A percentile compares a stretch with the other conserved stretches of the same genome.
These are phyloP conservation scores for Colletotrichum higginsianum DNA, from an alignment of 2,329 filamentous ascomycete species.

Conservation along the genomic window DNA sequence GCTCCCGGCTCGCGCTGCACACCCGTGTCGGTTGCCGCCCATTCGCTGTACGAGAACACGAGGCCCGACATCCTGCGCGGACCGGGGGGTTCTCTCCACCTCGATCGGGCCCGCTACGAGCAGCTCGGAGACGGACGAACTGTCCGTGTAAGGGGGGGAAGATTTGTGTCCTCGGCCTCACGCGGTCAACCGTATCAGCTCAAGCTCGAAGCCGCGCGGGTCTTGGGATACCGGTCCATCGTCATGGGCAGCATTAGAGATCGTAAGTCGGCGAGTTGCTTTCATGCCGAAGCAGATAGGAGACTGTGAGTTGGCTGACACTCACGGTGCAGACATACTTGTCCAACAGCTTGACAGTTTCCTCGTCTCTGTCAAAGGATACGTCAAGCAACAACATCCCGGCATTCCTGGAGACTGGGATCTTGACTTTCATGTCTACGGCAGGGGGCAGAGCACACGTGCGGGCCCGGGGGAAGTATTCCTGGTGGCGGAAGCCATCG, in stretches of 20 bases:
- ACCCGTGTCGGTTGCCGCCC: conserved; percentile 64
- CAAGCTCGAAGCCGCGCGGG: conserved; percentile 63
- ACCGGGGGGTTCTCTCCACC: conserved; percentile 63
- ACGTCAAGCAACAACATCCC: conserved; percentile 42
- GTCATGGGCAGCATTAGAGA: conserved; percentile 57
- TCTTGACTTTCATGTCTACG: conserved; percentile 60
- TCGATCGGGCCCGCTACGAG: conserved; percentile 58
- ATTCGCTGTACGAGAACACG: conserved; percentile 69
- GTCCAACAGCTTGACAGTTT: conserved; percentile 57
- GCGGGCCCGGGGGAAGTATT: conserved; percentile 57
- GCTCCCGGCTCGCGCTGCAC: conserved; percentile 59
- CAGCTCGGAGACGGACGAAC: conserved; percentile 56
- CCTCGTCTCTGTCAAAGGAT: conserved; percentile 48
- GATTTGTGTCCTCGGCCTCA: conserved; percentile 49
- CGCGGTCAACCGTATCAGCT: conserved; percentile 55
- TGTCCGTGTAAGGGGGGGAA: conserved; percentile 55
- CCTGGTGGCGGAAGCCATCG: conserved; percentile 63
- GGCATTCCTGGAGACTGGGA: conserved; percentile 45
- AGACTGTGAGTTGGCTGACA: not conserved
- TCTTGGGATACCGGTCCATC: conserved; percentile 60
- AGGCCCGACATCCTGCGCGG: conserved; percentile 65
- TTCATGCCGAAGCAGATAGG: fast-evolving
- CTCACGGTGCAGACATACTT: conserved; percentile 43
- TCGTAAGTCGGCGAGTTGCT: not conserved
- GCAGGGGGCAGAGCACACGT: conserved; percentile 49